Conservation (phyloP, 495 filamentous ascomycete genomes). For the Penicillium manginii region DNA sequence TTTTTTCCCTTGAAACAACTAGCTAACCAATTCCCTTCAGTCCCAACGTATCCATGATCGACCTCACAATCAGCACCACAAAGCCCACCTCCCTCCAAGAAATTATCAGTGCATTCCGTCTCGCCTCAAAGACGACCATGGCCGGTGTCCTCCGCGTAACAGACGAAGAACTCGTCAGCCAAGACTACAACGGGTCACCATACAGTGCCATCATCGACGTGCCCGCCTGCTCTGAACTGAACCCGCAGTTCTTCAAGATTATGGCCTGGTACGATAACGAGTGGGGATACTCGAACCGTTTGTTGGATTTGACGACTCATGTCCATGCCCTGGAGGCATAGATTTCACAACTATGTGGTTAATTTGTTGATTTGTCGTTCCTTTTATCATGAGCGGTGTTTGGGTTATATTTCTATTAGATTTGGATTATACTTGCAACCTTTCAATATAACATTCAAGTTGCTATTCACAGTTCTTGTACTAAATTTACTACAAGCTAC, state of each 20-base stretch:
- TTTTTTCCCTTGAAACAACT: not conserved
- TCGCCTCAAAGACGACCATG: conserved; percentile 33
- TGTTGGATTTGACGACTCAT: conserved; percentile 36
- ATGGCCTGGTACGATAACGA: conserved; percentile 46
- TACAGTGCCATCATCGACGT: conserved; percentile 40
- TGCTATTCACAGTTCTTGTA: no score
- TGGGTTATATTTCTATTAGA: not conserved
- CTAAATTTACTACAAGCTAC: no score
- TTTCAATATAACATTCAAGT: no score
- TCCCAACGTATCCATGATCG: conserved; percentile 44
- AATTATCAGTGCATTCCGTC: conserved; percentile 36
- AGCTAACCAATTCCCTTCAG: conserved; percentile 14
- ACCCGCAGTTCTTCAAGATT: conserved; percentile 44
- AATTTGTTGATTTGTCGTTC: not conserved
- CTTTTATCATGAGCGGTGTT: not conserved
- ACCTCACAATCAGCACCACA: conserved; percentile 38
- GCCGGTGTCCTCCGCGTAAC: conserved; percentile 35
- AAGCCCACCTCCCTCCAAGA: conserved; percentile 37
- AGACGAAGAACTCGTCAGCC: conserved; percentile 39
- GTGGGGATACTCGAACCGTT: conserved; percentile 42
- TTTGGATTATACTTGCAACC: not conserved
- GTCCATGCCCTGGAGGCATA: conserved; percentile 25
- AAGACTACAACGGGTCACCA: conserved; percentile 36
- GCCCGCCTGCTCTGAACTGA: conserved; percentile 35
- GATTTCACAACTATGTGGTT: not conserved